phyloP scores from a whole-genome alignment of 164 flowering plant species.

The Akebia trifoliata region DNA sequence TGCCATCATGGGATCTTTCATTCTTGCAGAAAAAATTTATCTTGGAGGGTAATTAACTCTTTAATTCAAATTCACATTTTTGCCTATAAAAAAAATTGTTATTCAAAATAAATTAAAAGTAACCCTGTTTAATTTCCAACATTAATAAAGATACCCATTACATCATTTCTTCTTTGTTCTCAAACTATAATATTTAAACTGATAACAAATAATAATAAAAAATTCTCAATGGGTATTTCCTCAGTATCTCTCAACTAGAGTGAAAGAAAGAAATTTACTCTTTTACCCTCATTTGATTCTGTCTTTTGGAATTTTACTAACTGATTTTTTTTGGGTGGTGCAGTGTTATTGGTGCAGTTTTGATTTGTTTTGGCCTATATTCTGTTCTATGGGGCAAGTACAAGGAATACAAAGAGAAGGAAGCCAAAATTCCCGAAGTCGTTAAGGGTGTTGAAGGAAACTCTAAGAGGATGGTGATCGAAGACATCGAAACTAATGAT shows the following conservation, averaged over 20 bases:
- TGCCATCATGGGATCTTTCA: constrained; percentile 90
- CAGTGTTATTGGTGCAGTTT: constrained; percentile 69
- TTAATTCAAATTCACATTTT: not conserved
- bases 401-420: constrained; percentile 58
- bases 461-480: constrained; percentile 15
- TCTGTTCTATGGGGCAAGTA: constrained; percentile 88
- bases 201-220: too few species aligned
- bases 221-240: too few species aligned
- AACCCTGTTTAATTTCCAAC: too few species aligned
- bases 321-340: constrained; percentile 6
- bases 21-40: constrained; percentile 75
- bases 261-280: too few species aligned
- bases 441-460: constrained; percentile 30
- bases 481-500: constrained; percentile 37
- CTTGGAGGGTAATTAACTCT: constrained; percentile 71
- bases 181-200: too few species aligned
- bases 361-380: constrained; percentile 76
- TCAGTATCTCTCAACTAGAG: too few species aligned
- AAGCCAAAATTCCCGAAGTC: constrained; percentile 43
- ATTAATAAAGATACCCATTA: too few species aligned
- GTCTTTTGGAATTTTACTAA: not conserved
- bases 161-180: too few species aligned
- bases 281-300: too few species aligned
- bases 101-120: too few species aligned
- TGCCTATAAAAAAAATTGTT: not conserved